Base-by-base conservation (phyloP, 2,329 filamentous ascomycete genomes). In the Fusarium sarcochroum region DNA sequence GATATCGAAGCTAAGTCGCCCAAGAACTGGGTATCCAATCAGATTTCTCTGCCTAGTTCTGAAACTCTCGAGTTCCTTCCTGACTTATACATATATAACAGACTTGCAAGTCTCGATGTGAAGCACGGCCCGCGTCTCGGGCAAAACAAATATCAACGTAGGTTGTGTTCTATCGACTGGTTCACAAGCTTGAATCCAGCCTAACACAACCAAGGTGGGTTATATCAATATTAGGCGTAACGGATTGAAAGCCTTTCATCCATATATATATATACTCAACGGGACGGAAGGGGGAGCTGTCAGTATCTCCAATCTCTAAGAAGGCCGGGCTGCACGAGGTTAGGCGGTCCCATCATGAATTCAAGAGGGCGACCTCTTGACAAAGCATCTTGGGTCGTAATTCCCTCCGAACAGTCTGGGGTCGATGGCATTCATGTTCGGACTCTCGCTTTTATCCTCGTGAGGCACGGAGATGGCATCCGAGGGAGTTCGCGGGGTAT, bases 11-110 rank as follows among this genome's bases (percentile, higher is more conserved):
- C 23, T 34, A 34, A 63, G 40, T 30, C 27, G 25, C 35, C 37
- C 35, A 55, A 54, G 52, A 34, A 42, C 66, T 32, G 46, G 27
- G 52, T 69, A 69, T 69, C 62, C 66, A 69, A 69, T 25, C 41
- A 46, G n/a, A 27, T 23, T 7, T 42, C 56, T 47, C 45, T 17
- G 25, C 49, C 51, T 50, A 45, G 27, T 23, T 56, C 37, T n/a
- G 14, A 41, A 21, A 40, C 34, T 40, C 23, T 46, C 4, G 18
- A 30, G 23, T 32, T 21, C 32, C 17, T 23, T 44, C 18, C 6
- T 38, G 23, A 38, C 41, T 48, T 10, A 23, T 37, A 50, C 55
- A 64, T 14, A 18, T 35, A 7, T 21, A 5, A n/a, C 37, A 30
- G 35, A 14, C 20, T 25, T 20, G 23, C 9, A 7, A 15, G 13